Conservation (phyloP, 1,139 yeast genomes). For the Kurtzmaniella quercitrusa region DNA sequence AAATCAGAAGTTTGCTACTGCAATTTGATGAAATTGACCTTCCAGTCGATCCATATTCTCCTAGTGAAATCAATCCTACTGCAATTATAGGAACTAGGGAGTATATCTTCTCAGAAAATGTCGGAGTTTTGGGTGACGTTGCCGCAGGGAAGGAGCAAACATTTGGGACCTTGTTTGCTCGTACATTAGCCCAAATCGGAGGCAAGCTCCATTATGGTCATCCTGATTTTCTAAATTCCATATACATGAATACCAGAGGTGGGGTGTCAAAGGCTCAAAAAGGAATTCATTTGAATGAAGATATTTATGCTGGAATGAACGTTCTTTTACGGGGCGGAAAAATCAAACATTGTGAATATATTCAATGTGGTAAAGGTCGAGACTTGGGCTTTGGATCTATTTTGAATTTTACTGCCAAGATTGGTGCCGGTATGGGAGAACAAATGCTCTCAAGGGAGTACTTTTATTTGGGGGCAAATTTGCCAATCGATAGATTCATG, state of each 20-base stretch:
- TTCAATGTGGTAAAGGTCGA: constrained; percentile 57
- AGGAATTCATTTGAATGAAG: constrained; percentile 53
- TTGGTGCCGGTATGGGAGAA: constrained; percentile 60
- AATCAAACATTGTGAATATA: constrained; percentile 53
- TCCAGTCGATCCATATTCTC: constrained; percentile 30
- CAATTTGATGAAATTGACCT: constrained; percentile 45
- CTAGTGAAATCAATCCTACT: constrained; percentile 34
- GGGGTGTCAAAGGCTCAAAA: constrained; percentile 55
- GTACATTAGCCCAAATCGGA: constrained; percentile 53
- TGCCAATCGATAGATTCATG: constrained; percentile 48
- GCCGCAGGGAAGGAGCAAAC: constrained; percentile 60
- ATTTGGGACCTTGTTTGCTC: constrained; percentile 51
- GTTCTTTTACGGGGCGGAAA: constrained; percentile 50
- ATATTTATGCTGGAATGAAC: constrained; percentile 55
- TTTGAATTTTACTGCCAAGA: constrained; percentile 50
- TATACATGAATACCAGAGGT: constrained; percentile 53
- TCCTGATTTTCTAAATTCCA: constrained; percentile 48
- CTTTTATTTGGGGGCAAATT: constrained; percentile 44
- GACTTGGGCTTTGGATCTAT: constrained; percentile 54
- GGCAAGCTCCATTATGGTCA: constrained; percentile 56
- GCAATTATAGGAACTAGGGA: constrained; percentile 55
- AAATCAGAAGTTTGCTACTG: constrained; percentile 46
- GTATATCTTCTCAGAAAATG: constrained; percentile 51
- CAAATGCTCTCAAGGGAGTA: constrained; percentile 53
- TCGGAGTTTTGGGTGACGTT: constrained; percentile 51